Percentiles rank a stretch among this genome's conserved stretches.
Evolutionary conservation across 1,284 basidiomycete genomes (phyloP).

Genomic region (Austropuccinia psidii): DNA sequence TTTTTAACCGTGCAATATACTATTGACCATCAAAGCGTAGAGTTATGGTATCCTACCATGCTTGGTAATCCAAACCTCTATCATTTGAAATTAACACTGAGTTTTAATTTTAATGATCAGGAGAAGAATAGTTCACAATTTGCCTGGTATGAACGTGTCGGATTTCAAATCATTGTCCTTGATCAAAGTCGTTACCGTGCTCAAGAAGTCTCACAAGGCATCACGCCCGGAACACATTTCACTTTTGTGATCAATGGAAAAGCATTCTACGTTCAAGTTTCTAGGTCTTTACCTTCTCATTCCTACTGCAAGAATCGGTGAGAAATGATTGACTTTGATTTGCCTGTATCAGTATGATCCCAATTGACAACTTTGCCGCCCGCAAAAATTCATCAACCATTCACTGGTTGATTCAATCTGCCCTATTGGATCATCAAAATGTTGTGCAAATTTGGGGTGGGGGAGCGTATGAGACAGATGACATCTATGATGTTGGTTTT

Average conservation of each 20-base stretch:
- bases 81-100: conserved; percentile 36
- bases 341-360: conserved; percentile 22
- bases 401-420: conserved; percentile 40
- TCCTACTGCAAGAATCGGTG: not conserved
- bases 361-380: conserved; percentile 24
- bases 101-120: not conserved
- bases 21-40: conserved; percentile 36
- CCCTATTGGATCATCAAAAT: conserved; percentile 39
- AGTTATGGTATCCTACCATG: conserved; percentile 42
- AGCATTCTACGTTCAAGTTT: conserved; percentile 40
- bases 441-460: conserved; percentile 45
- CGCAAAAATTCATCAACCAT: conserved; percentile 33
- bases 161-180: conserved; percentile 42
- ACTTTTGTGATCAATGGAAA: conserved; percentile 41
- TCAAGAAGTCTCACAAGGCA: conserved; percentile 35
- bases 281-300: conserved; percentile 40
- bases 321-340: not conserved
- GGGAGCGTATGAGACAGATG: conserved; percentile 40
- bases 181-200: conserved; percentile 39
- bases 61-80: conserved; percentile 41
- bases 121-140: not conserved
- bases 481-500: conserved; percentile 37
- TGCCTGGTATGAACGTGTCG: conserved; percentile 38
- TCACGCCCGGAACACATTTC: conserved; percentile 40
- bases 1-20: conserved; percentile 38